phyloP scores from a whole-genome alignment of 2,329 filamentous ascomycete genomes.

The Shiraia sp. region DNA sequence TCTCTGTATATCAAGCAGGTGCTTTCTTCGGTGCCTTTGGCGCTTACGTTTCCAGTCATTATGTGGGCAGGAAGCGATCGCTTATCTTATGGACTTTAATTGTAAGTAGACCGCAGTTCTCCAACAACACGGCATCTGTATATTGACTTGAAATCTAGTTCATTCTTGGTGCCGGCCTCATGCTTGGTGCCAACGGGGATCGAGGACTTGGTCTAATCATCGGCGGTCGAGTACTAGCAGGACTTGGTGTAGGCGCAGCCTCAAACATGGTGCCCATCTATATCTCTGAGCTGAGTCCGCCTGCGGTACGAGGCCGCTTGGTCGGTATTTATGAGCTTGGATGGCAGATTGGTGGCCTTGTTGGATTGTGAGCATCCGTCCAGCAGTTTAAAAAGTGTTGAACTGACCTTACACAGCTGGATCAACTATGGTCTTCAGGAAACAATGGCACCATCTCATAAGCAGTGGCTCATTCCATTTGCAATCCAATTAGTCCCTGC shows the following conservation, averaged over 20 bases:
- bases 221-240: constrained; percentile 61
- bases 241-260: constrained; percentile 60
- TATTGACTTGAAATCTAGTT: constrained; percentile 50
- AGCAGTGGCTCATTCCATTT: constrained; percentile 56
- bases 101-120: constrained; percentile 7
- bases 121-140: too few relatives aligned
- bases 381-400: constrained; percentile 50
- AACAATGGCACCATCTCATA: constrained; percentile 49
- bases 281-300: constrained; percentile 62
- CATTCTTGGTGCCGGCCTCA: constrained; percentile 69
- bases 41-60: constrained; percentile 66
- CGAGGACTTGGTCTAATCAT: constrained; percentile 61
- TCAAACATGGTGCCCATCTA: constrained; percentile 64
- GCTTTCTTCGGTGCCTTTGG: constrained; percentile 73
- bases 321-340: constrained; percentile 55
- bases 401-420: constrained; percentile 25
- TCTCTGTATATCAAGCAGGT: constrained; percentile 80
- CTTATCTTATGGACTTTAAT: constrained; percentile 64
- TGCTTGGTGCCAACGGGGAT: constrained; percentile 59
- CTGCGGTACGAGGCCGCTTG: constrained; percentile 61
- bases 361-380: constrained; percentile 32
- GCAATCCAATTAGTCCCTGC: constrained; percentile 69
- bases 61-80: constrained; percentile 67
- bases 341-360: constrained; percentile 52
- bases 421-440: constrained; percentile 51